Percentiles rank a stretch among this genome's conserved stretches.
These are phyloP conservation scores for Wickerhamomyces chaumierensis DNA, from an alignment of 805 yeast species.

Conservation along the genomic window DNA sequence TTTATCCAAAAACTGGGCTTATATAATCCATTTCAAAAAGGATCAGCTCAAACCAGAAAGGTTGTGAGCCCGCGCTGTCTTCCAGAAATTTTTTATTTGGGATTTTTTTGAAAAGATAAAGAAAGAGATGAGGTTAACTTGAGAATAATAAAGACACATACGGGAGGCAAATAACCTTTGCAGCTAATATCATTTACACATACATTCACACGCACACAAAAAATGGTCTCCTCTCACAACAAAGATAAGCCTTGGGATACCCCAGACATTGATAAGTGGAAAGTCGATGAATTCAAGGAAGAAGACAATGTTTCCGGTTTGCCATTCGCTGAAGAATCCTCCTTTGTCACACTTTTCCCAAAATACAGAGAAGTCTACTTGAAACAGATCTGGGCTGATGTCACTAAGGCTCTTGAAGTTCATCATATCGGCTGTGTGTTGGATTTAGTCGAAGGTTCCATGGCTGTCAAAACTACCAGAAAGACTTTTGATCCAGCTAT, in stretches of 20 bases:
- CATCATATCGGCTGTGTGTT: constrained; percentile 74
- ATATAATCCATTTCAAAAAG: too few relatives aligned
- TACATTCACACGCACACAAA: not conserved
- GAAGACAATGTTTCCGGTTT: constrained; percentile 82
- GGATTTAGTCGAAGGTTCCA: constrained; percentile 90
- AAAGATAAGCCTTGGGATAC: constrained; percentile 98
- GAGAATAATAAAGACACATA: too few relatives aligned
- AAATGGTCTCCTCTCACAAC: constrained; percentile 87
- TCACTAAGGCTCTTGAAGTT: constrained; percentile 65
- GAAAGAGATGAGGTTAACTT: too few relatives aligned
- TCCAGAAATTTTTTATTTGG: too few relatives aligned
- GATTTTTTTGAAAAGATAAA: too few relatives aligned
- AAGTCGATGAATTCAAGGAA: constrained; percentile 73
- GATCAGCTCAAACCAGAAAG: too few relatives aligned
- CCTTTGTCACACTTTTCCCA: constrained; percentile 91
- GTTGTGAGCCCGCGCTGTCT: too few relatives aligned
- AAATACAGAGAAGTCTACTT: constrained; percentile 90
- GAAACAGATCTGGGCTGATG: constrained; percentile 87
- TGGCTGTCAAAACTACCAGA: constrained; percentile 93
- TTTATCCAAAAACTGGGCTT: too few relatives aligned
- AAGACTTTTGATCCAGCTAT: constrained; percentile 93
- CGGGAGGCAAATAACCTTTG: too few relatives aligned
- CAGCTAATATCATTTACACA: too few relatives aligned
- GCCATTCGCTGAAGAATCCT: constrained; percentile 91
- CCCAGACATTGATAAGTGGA: constrained; percentile 90